phyloP scores from a whole-genome alignment of 306 rosid genomes.

The Cucumis hystrix region DNA sequence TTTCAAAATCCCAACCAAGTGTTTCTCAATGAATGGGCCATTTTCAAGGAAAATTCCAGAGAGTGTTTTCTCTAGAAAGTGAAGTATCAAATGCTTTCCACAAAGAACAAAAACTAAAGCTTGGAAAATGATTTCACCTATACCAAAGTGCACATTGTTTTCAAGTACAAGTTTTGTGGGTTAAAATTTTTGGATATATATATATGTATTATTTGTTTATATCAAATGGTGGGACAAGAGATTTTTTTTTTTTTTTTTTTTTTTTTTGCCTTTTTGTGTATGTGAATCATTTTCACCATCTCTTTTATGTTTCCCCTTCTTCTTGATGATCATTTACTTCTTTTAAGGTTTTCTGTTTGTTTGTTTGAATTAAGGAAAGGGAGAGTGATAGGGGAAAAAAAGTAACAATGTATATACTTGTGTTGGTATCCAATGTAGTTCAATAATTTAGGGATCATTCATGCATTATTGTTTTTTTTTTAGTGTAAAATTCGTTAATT shows the following conservation, averaged over 20 bases:
- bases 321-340: not conserved
- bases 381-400: not conserved
- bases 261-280: not conserved
- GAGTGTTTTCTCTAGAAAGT: not conserved
- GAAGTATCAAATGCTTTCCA: conserved; percentile 1
- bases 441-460: not conserved
- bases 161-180: not conserved
- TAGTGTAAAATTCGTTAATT: not conserved
- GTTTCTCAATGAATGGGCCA: not conserved
- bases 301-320: not conserved
- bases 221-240: not conserved
- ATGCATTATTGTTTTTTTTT: not conserved
- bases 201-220: not conserved
- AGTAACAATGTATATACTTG: not conserved
- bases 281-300: not conserved
- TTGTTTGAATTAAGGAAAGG: not conserved
- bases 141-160: not conserved
- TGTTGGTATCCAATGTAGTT: not conserved
- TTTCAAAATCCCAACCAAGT: not conserved
- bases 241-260: too few species aligned
- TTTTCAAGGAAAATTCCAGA: not conserved
- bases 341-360: not conserved
- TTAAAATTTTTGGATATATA: not conserved
- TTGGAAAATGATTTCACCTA: conserved; percentile 6
- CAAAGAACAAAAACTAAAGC: not conserved